Percentiles rank a stretch among this genome's conserved stretches.
Evolutionary conservation across 2,329 filamentous ascomycete species (phyloP).

Genomic region (Botryosphaeria dothidea): DNA sequence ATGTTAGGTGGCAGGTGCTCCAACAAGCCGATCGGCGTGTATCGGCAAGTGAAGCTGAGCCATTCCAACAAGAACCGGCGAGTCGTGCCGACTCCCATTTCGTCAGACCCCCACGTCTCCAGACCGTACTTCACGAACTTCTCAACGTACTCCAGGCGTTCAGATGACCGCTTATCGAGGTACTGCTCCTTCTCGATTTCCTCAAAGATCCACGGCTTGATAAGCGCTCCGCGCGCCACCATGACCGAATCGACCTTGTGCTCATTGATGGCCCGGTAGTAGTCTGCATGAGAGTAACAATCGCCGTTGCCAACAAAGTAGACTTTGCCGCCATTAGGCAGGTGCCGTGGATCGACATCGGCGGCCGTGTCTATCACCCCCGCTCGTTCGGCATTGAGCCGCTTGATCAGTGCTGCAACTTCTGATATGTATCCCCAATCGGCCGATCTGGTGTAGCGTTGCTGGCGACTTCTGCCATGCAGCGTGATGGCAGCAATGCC

Average conservation of each 20-base stretch:
- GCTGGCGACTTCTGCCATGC: constrained; percentile 89
- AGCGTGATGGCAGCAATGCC: constrained; percentile 95
- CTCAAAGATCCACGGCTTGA: constrained; percentile 98
- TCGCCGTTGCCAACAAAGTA: constrained; percentile 98
- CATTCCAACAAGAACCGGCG: constrained; percentile 92
- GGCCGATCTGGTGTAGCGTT: constrained; percentile 88
- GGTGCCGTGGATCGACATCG: constrained; percentile 74
- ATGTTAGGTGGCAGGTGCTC: constrained; percentile 86
- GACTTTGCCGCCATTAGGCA: constrained; percentile 68
- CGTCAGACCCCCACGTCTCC: constrained; percentile 93
- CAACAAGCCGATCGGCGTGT: constrained; percentile 84
- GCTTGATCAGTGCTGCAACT: constrained; percentile 80
- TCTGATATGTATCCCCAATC: constrained; percentile 95
- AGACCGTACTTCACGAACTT: constrained; percentile 89
- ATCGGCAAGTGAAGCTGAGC: constrained; percentile 89
- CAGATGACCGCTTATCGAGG: constrained; percentile 87
- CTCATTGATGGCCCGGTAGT: constrained; percentile 74
- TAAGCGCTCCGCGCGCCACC: constrained; percentile 91
- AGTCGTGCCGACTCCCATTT: constrained; percentile 88
- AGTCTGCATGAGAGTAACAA: constrained; percentile 90
- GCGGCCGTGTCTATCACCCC: constrained; percentile 71
- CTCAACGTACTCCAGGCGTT: constrained; percentile 83
- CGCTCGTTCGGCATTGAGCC: constrained; percentile 70
- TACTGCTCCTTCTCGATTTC: constrained; percentile 92
- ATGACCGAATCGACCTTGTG: constrained; percentile 89